Evolutionary conservation across 2,329 filamentous ascomycete genomes (phyloP).

Genomic region (Periconia sp.): DNA sequence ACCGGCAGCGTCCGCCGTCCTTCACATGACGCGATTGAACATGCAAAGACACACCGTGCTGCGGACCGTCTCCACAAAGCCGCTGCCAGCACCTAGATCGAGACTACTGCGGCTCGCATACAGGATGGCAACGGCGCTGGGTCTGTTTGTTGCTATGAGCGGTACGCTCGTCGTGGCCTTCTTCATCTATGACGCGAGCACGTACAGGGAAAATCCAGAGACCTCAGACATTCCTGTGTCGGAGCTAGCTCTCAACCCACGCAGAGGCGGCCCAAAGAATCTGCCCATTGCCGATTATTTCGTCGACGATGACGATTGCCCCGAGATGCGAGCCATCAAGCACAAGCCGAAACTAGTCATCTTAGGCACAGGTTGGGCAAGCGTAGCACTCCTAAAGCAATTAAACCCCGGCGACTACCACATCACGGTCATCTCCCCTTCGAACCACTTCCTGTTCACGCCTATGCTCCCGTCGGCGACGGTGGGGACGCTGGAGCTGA

Average conservation of each 20-base stretch:
- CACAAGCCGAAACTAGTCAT: constrained; percentile 93
- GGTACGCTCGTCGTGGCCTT: constrained; percentile 77
- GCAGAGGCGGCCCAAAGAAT: constrained; percentile 90
- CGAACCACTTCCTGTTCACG: constrained; percentile 97
- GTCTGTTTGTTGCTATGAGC: constrained; percentile 75
- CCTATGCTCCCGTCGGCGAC: constrained; percentile 98
- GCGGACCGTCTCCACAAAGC: constrained; percentile 38
- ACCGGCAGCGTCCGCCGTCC: constrained; percentile 20
- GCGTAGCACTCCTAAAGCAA: constrained; percentile 88
- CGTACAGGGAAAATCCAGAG: constrained; percentile 76
- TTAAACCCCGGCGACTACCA: constrained; percentile 92
- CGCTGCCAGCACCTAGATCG: constrained; percentile 38
- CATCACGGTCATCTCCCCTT: constrained; percentile 90
- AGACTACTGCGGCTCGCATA: constrained; percentile 63
- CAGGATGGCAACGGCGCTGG: constrained; percentile 72
- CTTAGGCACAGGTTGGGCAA: constrained; percentile 92
- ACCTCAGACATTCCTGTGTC: constrained; percentile 82
- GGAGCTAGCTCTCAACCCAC: constrained; percentile 78
- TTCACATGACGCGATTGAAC: constrained; percentile 24
- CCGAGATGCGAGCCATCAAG: constrained; percentile 72
- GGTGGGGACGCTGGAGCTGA: constrained; percentile 89
- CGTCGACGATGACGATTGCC: constrained; percentile 85
- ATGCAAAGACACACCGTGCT: constrained; percentile 21
- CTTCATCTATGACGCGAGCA: constrained; percentile 92
- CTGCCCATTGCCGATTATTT: constrained; percentile 86